Percentiles rank a stretch among this genome's conserved stretches.
phyloP scores from a whole-genome alignment of 805 yeast genomes.

The Myxozyma neglecta region DNA sequence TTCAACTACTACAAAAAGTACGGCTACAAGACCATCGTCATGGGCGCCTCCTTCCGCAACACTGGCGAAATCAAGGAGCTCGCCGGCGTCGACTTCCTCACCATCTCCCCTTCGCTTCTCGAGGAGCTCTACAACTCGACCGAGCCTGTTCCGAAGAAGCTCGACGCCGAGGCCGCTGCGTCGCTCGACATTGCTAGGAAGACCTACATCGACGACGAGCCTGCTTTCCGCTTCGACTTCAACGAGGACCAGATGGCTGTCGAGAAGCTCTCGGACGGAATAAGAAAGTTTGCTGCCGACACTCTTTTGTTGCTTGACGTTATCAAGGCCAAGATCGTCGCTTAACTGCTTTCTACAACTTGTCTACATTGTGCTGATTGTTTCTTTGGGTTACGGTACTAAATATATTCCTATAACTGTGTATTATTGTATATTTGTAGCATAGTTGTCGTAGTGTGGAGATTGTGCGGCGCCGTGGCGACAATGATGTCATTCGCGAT shows the following conservation, averaged over 20 bases:
- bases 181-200: constrained; percentile 64
- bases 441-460: not conserved
- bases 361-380: too few relatives aligned
- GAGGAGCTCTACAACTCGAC: constrained; percentile 80
- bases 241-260: constrained; percentile 99
- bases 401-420: too few relatives aligned
- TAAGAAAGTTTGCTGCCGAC: constrained; percentile 94
- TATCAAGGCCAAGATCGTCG: constrained; percentile 30
- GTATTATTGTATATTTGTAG: too few relatives aligned
- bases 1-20: constrained; percentile 97
- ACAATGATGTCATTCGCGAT: not conserved
- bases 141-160: constrained; percentile 76
- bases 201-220: constrained; percentile 78
- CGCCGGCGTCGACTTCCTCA: constrained; percentile 95
- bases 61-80: constrained; percentile 90
- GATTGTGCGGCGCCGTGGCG: not conserved
- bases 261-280: constrained; percentile 96
- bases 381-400: too few relatives aligned
- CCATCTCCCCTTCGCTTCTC: constrained; percentile 89
- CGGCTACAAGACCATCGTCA: constrained; percentile 95
- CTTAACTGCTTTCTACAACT: not conserved
- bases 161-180: constrained; percentile 67
- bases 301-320: constrained; percentile 60
- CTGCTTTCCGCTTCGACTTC: constrained; percentile 82
- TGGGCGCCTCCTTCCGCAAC: constrained; percentile 99